Base-by-base conservation (phyloP, 2,329 filamentous ascomycete genomes). In the Fusarium xylarioides region DNA sequence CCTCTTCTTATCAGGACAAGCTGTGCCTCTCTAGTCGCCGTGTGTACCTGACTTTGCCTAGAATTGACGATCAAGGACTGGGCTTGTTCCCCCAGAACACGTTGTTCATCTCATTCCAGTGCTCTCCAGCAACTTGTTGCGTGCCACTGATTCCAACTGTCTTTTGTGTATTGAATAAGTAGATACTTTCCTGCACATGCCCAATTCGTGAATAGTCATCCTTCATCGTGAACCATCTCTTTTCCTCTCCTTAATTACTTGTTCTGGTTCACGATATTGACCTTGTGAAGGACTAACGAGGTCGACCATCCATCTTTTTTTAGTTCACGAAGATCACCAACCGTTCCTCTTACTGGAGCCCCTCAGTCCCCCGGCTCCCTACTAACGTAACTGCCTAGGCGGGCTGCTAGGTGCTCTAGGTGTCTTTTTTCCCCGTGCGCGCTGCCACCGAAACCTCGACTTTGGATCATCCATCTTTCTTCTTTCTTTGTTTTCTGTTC, bases 41-140 rank as follows among this genome's bases (percentile, higher is more conserved):
- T 49, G 50, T 44, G 61, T 75, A 68, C 69, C 69, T 75, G 65
- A 65, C 53, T 68, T 69, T 54, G 40, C 37, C 56, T 43, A 67
- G 40, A 54, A 56, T 59, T 37, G 74, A 66, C 58, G 67, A 76
- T 74, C 74, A 68, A 61, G 52, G 74, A 42, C 70, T 69, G 49
- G 74, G 59, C 72, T 66, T 57, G 58, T 58, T 58, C 54, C 54
- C 23, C 67, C 63, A 58, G 70, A 70, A 74, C 70, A 71, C 66
- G 68, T 71, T 73, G 70, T 71, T 71, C 70, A 71, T 68, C 66
- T 61, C 70, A 71, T 73, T 73, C 70, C 70, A 57, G 38, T 56
- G 34, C 60, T 30, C 53, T 62, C 28, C 28, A 42, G 32, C 65
- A 65, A 65, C 58, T 52, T 34, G 46, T 42, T 65, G 28, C 37